phyloP scores from a whole-genome alignment of 2,329 filamentous ascomycete genomes.

The Penicillium sp. region DNA sequence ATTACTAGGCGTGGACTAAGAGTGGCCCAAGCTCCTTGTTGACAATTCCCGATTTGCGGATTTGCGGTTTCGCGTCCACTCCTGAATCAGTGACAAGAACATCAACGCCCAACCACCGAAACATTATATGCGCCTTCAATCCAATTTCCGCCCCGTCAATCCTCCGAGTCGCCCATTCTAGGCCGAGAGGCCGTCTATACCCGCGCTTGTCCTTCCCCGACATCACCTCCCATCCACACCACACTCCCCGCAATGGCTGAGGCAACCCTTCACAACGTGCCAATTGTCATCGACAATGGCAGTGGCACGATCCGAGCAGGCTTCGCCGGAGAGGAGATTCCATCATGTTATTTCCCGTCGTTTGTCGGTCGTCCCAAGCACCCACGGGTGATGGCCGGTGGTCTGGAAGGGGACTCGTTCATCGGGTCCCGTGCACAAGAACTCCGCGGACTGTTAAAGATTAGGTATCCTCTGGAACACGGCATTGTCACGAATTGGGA shows the following conservation, averaged over 20 bases:
- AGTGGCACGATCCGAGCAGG: constrained; percentile 96
- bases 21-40: constrained; percentile 44
- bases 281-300: constrained; percentile 98
- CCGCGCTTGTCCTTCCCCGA: constrained; percentile 21
- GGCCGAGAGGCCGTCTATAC: constrained; percentile 36
- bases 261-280: constrained; percentile 82
- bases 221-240: constrained; percentile 14
- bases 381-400: constrained; percentile 89
- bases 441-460: constrained; percentile 88
- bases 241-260: constrained; percentile 56
- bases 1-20: constrained; percentile 10
- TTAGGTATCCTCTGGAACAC: constrained; percentile 92
- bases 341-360: constrained; percentile 96
- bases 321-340: constrained; percentile 92
- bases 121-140: constrained; percentile 13
- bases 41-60: constrained; percentile 32
- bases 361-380: constrained; percentile 97
- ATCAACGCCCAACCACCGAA: constrained; percentile 12
- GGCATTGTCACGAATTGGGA: constrained; percentile 99
- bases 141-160: constrained; percentile 6
- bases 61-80: constrained; percentile 25
- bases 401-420: constrained; percentile 93
- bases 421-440: constrained; percentile 92
- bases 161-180: constrained; percentile 19
- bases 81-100: constrained; percentile 18